phyloP scores from a whole-genome alignment of 139 green algal genomes.

The Deuterostichococcus epilithicus region DNA sequence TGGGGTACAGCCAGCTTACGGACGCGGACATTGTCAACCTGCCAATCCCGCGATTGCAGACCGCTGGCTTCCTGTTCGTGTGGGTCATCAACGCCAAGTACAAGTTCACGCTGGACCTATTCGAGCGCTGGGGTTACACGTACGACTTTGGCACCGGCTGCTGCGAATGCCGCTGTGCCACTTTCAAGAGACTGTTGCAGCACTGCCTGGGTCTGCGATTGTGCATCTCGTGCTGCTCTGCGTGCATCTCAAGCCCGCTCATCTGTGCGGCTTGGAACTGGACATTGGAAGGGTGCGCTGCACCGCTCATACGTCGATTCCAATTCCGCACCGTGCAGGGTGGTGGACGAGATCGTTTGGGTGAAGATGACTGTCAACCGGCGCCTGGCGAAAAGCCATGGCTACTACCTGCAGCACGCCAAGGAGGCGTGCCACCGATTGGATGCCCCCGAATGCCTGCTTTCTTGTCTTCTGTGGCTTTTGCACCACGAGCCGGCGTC shows the following conservation, averaged over 20 bases:
- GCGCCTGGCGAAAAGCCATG: constrained; percentile 87
- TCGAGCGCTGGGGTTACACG: constrained; percentile 88
- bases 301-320: not conserved
- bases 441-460: not conserved
- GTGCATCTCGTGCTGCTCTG: no score
- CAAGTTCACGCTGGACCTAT: constrained; percentile 83
- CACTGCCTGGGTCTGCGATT: no score
- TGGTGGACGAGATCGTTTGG: constrained; percentile 96
- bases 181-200: not conserved
- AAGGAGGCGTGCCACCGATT: constrained; percentile 63
- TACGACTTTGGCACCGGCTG: constrained; percentile 14
- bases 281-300: not conserved
- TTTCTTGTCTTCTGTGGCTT: constrained; percentile 1
- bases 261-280: no score
- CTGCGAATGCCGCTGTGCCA: not conserved
- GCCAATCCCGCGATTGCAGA: constrained; percentile 77
- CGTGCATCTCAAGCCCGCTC: no score
- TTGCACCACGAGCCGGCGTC: not conserved
- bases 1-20: constrained; percentile 88
- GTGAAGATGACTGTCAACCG: constrained; percentile 93
- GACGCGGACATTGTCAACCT: constrained; percentile 77
- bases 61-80: constrained; percentile 79
- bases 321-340: constrained; percentile 23
- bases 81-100: constrained; percentile 98
- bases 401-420: constrained; percentile 94